A percentile compares a stretch with the other conserved stretches of the same genome.
Evolutionary conservation across 140 eudicot genomes (phyloP).

Genomic region (Ambrosia hybrid): DNA sequence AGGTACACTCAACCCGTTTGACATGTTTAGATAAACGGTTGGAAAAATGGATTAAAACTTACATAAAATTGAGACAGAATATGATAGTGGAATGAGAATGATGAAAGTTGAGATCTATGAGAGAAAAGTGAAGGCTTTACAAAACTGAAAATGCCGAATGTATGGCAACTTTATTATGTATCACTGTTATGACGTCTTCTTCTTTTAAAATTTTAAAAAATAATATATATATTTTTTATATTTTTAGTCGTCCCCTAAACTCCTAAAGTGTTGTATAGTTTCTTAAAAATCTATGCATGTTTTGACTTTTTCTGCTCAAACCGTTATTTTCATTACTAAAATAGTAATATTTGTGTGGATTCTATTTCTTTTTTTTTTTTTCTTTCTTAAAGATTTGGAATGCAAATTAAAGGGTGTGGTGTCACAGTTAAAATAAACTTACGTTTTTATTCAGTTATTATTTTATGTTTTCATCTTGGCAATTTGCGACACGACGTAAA

Average conservation of each 20-base stretch:
- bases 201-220: not conserved
- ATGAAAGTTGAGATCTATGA: conserved; percentile 27
- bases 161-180: conserved; percentile 37
- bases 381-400: not conserved
- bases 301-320: conserved; percentile 31
- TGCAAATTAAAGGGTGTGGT: too few species aligned
- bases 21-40: too few species aligned
- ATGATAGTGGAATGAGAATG: conserved; percentile 20
- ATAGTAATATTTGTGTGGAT: conserved; percentile 36
- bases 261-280: not conserved
- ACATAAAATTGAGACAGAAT: conserved; percentile 26
- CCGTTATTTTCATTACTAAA: conserved; percentile 29
- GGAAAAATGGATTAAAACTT: conserved; percentile 1
- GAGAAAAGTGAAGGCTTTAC: conserved; percentile 36
- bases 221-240: too few species aligned
- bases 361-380: not conserved
- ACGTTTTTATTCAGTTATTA: too few species aligned
- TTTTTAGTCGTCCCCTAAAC: too few species aligned
- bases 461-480: too few species aligned
- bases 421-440: too few species aligned
- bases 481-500: too few species aligned
- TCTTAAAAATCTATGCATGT: conserved; percentile 1
- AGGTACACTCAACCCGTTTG: too few species aligned
- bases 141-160: conserved; percentile 29
- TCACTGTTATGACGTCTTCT: conserved; percentile 32